Base-by-base conservation (phyloP, 805 yeast genomes). In the Kodamaea nitidulidarum region DNA sequence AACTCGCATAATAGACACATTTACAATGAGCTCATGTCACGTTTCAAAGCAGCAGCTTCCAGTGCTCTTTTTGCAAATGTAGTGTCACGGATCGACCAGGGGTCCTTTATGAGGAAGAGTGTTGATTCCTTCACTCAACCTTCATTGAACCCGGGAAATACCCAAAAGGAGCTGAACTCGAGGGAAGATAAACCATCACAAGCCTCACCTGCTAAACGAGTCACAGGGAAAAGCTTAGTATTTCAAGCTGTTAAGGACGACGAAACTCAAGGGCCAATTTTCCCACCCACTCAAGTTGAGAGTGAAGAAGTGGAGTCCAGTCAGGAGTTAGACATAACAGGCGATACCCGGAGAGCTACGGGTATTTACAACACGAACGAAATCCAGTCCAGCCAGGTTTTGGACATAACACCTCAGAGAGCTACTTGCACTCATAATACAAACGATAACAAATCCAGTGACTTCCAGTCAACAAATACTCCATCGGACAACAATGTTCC, bases 201-300 rank as follows among this genome's bases (percentile, higher is more conserved):
- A 4, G 31, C 4, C 4, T 8, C 7, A 11, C 21, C 32, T 9
- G 12, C n/a, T 4, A 30, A 17, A 7, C 29, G 37, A 15, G 25
- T 28, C n/a, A 26, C 33, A 12, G 41, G 41, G n/a, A 27, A 10
- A 6, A 35, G 26, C 22, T 32, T 38, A 26, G n/a, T 38, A 12
- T 38, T 35, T 26, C 22, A 28, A 24, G 37, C 32, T 16, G 32
- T 35, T 14, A 5, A 20, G 11, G 41, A 34, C 10, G 42, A 39
- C 8, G 33, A 39, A 9, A 32, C 42, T 6, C 42, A 39, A 14
- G 33, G 20, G 9, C 38, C 36, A 14, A 18, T 39, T 10, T 39
- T 34, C 25, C 42, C 42, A 7, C 31, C 33, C 9, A 39, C 37
- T 11, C 37, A 35, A 35, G 18, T 15, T 20, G 11, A 33, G 22